Conservation (phyloP, 179 eudicot genomes). For the Gypsophila paniculata region DNA sequence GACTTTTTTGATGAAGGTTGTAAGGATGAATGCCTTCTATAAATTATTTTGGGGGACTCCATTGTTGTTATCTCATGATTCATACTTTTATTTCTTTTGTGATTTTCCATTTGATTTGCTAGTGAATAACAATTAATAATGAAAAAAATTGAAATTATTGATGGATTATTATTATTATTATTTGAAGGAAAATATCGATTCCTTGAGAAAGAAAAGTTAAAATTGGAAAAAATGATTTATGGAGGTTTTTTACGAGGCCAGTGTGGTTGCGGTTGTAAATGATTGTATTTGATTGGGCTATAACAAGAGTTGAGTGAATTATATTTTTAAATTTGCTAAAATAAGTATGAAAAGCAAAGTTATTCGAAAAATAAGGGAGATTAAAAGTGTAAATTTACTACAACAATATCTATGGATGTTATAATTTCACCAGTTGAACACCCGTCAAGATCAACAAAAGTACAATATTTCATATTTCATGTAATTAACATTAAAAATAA, state of each 20-base stretch:
- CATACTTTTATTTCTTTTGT: no score
- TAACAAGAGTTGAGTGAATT: neutral
- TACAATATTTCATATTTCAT: no score
- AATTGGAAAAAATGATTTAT: no score
- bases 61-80: neutral
- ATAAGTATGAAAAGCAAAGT: neutral
- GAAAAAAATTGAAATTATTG: no score
- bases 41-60: neutral
- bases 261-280: neutral
- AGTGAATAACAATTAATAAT: neutral
- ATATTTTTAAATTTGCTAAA: neutral
- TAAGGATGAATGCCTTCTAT: neutral
- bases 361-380: neutral
- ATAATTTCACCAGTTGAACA: no score
- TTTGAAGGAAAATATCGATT: no score
- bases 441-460: neutral
- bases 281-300: neutral
- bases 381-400: neutral
- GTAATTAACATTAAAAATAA: no score
- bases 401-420: no score
- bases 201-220: no score
- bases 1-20: neutral
- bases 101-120: neutral
- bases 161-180: no score
- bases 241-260: neutral